Percentiles rank a stretch among this genome's conserved stretches.
Evolutionary conservation across 2,329 filamentous ascomycete species (phyloP).

Genomic region (Fusarium sacchari): DNA sequence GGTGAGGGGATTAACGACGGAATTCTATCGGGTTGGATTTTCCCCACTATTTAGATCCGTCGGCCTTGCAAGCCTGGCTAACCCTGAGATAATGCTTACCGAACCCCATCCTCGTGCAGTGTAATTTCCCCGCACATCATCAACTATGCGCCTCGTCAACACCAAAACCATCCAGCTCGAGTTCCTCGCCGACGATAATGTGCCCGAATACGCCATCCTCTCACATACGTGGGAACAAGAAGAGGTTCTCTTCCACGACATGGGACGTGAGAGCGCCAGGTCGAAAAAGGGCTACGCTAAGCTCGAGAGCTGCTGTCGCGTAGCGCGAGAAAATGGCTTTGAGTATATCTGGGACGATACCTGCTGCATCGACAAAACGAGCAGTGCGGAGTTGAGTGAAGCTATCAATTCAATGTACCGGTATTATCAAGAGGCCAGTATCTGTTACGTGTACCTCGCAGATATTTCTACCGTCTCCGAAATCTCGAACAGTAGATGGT

Average conservation of each 20-base stretch:
- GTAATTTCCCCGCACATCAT: background rate
- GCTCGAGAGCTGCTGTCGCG: conserved; percentile 12
- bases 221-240: conserved; percentile 16
- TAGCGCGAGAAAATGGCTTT: background rate
- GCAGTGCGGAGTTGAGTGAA: conserved; percentile 26
- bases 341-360: conserved; percentile 33
- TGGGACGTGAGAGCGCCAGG: background rate
- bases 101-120: too few relatives aligned
- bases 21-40: fast-evolving
- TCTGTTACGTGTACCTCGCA: conserved; percentile 26
- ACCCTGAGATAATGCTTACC: too few relatives aligned
- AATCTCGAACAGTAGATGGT: conserved; percentile 1
- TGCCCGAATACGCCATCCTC: conserved; percentile 9
- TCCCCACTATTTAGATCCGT: too few relatives aligned
- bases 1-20: background rate
- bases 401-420: conserved; percentile 38
- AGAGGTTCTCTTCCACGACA: conserved; percentile 16
- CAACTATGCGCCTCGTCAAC: conserved; percentile 41
- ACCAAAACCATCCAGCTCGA: background rate
- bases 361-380: conserved; percentile 38
- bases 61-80: too few relatives aligned
- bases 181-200: background rate
- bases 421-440: conserved; percentile 21
- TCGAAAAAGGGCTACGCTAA: conserved; percentile 16
- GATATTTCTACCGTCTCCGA: background rate